phyloP scores from a whole-genome alignment of 2,329 filamentous ascomycete genomes.

The Aspergillus udagawae region DNA sequence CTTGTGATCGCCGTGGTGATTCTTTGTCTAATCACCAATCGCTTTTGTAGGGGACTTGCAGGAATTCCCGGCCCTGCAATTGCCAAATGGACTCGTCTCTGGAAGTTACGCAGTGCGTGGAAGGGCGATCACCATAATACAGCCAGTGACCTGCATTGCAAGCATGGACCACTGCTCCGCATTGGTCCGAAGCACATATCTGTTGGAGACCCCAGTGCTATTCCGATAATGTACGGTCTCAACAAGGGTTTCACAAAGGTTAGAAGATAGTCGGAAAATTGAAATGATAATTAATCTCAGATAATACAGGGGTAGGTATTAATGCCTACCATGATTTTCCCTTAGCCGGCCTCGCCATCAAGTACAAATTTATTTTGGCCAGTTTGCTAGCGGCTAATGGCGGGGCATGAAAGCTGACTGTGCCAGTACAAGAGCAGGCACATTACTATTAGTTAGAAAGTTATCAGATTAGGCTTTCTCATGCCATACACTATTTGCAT shows the following conservation, averaged over 20 bases:
- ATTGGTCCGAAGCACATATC: constrained; percentile 7
- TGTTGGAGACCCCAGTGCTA: background rate
- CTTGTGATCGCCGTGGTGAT: background rate
- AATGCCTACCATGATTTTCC: no score
- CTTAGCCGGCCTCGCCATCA: no score
- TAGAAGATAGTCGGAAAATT: background rate
- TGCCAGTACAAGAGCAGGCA: no score
- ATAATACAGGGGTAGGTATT: no score
- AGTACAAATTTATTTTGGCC: no score
- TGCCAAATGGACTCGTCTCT: constrained; percentile 9
- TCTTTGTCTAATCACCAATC: background rate
- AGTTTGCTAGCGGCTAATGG: no score
- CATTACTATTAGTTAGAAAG: no score
- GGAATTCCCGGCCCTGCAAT: background rate
- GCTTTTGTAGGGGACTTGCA: background rate
- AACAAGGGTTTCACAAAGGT: constrained; percentile 4
- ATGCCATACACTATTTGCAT: no score
- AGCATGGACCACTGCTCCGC: constrained; percentile 3
- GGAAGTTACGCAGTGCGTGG: constrained; percentile 17
- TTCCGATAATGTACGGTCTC: constrained; percentile 4
- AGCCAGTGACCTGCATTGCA: constrained; percentile 3
- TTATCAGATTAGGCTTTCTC: no score
- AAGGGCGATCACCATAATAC: constrained; percentile 13
- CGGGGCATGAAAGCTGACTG: no score
- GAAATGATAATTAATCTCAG: background rate